Base-by-base conservation (phyloP, 2,329 filamentous ascomycete species). In the Colletotrichum shisoi region DNA sequence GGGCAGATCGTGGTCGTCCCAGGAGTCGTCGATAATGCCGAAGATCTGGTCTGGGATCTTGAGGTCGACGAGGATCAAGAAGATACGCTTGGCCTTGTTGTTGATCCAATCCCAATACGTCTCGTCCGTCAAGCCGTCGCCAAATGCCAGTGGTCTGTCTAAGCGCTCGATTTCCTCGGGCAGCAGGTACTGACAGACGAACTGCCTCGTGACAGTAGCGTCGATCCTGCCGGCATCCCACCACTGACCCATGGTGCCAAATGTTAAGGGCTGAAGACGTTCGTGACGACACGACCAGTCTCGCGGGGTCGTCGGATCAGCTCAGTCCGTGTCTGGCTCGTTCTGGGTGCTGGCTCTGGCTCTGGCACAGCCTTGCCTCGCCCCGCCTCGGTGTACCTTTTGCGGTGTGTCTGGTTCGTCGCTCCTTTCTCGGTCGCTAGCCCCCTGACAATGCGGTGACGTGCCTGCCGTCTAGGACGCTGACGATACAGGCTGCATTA, bases 101-200 rank as follows among this genome's bases (percentile, higher is more conserved):
- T 90, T 79, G 64, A 93, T 92, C 89, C 90, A 92, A 74, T 93
- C 90, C 81, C 90, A 88, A 75, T 93, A 93, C 1, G 90, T 92
- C 69, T 89, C 86, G 75, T 92, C 87, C 4, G 90, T 92, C 63
- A 86, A 76, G 62, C 86, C 87, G 71, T 88, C 88, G 37, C 90
- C 90, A 75, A 92, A 92, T 13, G 82, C 85, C 53, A 92, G 80
- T 9, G 87, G 86, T 46, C 81, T 80, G 72, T 90, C 84, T 53
- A 94, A 79, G 61, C 85, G 85, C 62, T 84, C 81, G 70, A 87
- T 82, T 76, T 91, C 89, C 68, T 87, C 83, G 46, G 86, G 84
- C 54, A 85, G 81, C 48, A 93, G 81, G 66, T 90, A 85, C 46
- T 86, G 86, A 57, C 84, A 83, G 69, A 93, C 86, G 73, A 89